These are phyloP conservation scores for Elongisporangium undulatum DNA, from an alignment of 352 stramenopile genomes.

Conservation along the genomic window DNA sequence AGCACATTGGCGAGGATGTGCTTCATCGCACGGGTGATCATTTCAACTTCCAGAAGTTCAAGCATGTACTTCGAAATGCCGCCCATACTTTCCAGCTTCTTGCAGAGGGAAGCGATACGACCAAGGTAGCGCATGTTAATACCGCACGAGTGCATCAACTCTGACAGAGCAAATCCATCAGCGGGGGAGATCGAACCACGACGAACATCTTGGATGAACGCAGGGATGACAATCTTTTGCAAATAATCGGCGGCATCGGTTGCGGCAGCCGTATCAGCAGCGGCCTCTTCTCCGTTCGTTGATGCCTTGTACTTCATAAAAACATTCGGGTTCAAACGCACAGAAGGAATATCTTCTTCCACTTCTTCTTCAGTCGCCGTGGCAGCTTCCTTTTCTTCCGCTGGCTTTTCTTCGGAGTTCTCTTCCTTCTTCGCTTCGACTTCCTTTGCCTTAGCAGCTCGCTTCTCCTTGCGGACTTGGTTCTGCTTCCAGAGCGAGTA, in stretches of 20 bases:
- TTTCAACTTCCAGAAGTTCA: slow-evolving; percentile 95
- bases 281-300: slow-evolving; percentile 53
- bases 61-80: slow-evolving; percentile 91
- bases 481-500: slow-evolving; percentile 92
- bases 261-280: slow-evolving; percentile 63
- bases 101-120: slow-evolving; percentile 83
- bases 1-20: slow-evolving; percentile 74
- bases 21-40: slow-evolving; percentile 92
- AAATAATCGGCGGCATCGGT: slow-evolving; percentile 81
- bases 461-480: slow-evolving; percentile 53
- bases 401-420: slow-evolving; percentile 19
- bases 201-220: slow-evolving; percentile 82
- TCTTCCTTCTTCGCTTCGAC: slow-evolving; percentile 18
- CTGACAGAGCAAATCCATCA: slow-evolving; percentile 90
- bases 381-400: slow-evolving; percentile 11
- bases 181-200: slow-evolving; percentile 73
- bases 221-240: slow-evolving; percentile 81
- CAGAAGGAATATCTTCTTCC: slow-evolving; percentile 38
- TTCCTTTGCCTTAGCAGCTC: slow-evolving; percentile 42
- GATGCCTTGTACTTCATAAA: slow-evolving; percentile 88
- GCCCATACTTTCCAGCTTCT: slow-evolving; percentile 83
- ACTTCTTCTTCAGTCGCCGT: slow-evolving; percentile 29
- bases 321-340: slow-evolving; percentile 85
- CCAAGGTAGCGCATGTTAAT: slow-evolving; percentile 98
- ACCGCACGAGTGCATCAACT: slow-evolving; percentile 93